Evolutionary conservation across 768 basidiomycete species (phyloP).

Genomic region (Leccinum subgranulosum): DNA sequence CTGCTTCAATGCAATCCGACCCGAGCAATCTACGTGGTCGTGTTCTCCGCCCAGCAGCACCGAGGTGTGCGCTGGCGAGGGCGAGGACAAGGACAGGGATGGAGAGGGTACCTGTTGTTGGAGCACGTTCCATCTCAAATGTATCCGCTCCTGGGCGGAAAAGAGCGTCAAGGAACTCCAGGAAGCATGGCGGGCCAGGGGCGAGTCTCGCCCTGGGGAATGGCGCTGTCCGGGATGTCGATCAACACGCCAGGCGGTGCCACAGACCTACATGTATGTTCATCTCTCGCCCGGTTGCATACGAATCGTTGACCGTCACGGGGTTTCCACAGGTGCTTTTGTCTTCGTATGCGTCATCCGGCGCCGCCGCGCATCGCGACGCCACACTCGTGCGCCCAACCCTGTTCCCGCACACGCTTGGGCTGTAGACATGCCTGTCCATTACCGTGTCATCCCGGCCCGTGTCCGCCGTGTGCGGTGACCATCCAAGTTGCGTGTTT

Average conservation of each 20-base stretch:
- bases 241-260: conserved; percentile 63
- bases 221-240: conserved; percentile 98
- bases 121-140: conserved; percentile 88
- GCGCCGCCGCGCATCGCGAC: conserved; percentile 65
- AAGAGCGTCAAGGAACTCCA: conserved; percentile 73
- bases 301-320: not conserved
- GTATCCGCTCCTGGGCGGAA: conserved; percentile 83
- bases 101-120: conserved; percentile 65
- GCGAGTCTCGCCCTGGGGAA: conserved; percentile 65
- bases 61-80: not conserved
- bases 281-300: not conserved
- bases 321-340: conserved; percentile 67
- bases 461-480: conserved; percentile 90
- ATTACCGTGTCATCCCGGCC: conserved; percentile 88
- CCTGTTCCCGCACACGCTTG: conserved; percentile 58
- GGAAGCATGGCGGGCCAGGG: conserved; percentile 71
- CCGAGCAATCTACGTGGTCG: conserved; percentile 82
- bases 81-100: conserved; percentile 15
- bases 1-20: conserved; percentile 79
- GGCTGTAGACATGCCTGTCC: conserved; percentile 81
- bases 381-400: conserved; percentile 73
- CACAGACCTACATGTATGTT: conserved; percentile 59
- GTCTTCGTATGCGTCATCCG: conserved; percentile 70
- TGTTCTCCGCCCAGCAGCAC: conserved; percentile 56
- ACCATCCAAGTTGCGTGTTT: conserved; percentile 76